Conservation (phyloP, 129 eudicot genomes). For the Centaurea solstitialis region DNA sequence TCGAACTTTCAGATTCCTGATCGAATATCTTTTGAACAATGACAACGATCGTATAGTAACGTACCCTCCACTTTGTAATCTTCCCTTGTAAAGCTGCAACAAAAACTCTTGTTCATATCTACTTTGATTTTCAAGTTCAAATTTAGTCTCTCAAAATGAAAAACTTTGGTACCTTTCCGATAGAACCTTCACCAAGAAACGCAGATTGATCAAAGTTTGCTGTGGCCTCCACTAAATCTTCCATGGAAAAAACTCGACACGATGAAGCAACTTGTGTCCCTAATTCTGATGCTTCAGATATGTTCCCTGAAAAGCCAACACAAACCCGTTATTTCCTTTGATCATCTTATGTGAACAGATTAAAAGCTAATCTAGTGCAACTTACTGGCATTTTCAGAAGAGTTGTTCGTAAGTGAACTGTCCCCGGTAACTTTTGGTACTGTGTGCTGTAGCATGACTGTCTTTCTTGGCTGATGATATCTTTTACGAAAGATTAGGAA, state of each 20-base stretch:
- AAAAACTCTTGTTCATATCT: background rate
- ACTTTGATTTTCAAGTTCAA: background rate
- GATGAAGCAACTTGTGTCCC: constrained; percentile 61
- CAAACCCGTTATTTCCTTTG: background rate
- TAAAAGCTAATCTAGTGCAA: background rate
- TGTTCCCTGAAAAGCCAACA: constrained; percentile 42
- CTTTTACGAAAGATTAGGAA: constrained; percentile 46
- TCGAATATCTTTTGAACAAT: constrained; percentile 53
- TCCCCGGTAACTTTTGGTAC: constrained; percentile 50
- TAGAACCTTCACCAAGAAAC: constrained; percentile 72
- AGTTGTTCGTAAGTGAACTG: constrained; percentile 32
- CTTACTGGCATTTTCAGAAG: constrained; percentile 79
- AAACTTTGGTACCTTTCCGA: constrained; percentile 60
- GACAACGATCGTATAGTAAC: constrained; percentile 63
- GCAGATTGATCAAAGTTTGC: constrained; percentile 55
- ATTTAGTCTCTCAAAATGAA: background rate
- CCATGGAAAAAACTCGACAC: constrained; percentile 55
- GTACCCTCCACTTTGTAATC: constrained; percentile 58
- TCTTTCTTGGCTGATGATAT: constrained; percentile 23
- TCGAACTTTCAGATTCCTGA: constrained; percentile 63
- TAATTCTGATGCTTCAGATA: constrained; percentile 52
- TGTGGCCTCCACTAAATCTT: constrained; percentile 70
- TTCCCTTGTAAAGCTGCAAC: constrained; percentile 83
- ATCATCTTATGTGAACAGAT: background rate
- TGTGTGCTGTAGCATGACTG: constrained; percentile 39